Base-by-base conservation (phyloP, 306 rosid genomes). In the Lotus japonicus region DNA sequence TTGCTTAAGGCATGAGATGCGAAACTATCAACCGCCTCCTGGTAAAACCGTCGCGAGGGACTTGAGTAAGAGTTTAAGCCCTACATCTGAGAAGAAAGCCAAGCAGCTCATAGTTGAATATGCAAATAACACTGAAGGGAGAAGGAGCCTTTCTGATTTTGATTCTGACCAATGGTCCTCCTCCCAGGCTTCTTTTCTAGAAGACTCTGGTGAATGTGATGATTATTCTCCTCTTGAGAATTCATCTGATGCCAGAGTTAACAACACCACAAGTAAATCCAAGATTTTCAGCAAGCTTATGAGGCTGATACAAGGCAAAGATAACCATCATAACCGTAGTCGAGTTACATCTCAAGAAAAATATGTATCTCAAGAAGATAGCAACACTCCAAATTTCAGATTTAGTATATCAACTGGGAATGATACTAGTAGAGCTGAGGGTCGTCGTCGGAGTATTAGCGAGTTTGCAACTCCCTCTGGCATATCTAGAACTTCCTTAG, bases 1-100 rank as follows among this genome's bases (percentile, higher is more conserved):
- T 54, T 94, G 99, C 79, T 83, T 94, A 63, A 76, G 97, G 14
- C 89, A 90, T 58, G 97, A 94, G 66, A 79, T 90, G 8, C 42
- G 96, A 39, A 83, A 89, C 66, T 85, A 66, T 79, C 92, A 81
- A 76, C 87, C 92, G 0, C 74, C 84, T 35, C 5, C 76, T 44
- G 97, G 97, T n/a, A 90, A 85, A 85, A 81, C 86, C 11, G 84
- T 48, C 63, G 99, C 99, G 26, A 82, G 92, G 72, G 97, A 94
- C 81, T 84, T 94, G 1, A 86, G 99, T 80, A 90, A 73, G 60
- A 79, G 84, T 54, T 72, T 90, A 48, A 94, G 97, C 68, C 96
- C 88, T 0, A 61, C 73, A n/a, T 94, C 99, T 9, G 96, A 86
- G 87, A 81, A 79, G 79, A 90, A 82, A 77, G 97, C 97, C 9